Conservation (phyloP, 345 rosid species). For the Ailanthus altissimus region DNA sequence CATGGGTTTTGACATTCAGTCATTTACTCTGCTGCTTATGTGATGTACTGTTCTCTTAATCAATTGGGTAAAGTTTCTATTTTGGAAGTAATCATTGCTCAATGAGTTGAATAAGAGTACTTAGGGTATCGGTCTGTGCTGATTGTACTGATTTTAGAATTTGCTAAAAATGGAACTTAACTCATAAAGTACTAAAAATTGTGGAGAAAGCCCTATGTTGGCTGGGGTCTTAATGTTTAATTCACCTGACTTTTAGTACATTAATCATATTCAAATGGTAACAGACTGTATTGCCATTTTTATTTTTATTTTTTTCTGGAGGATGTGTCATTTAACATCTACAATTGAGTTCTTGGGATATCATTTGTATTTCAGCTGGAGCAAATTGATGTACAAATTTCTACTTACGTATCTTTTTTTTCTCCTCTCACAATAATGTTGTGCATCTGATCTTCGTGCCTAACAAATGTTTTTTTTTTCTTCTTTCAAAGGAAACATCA, state of each 20-base stretch:
- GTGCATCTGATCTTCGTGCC: conserved; percentile 20
- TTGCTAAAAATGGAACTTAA: neutral
- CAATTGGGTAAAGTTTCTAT: neutral
- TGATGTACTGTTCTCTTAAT: neutral
- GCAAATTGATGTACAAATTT: conserved; percentile 13
- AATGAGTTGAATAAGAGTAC: neutral
- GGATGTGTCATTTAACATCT: neutral
- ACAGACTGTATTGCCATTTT: neutral
- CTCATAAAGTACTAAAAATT: neutral
- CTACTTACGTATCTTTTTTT: neutral
- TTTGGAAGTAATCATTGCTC: neutral
- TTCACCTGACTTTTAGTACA: neutral
- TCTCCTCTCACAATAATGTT: neutral
- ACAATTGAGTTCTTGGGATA: neutral
- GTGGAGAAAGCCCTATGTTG: neutral
- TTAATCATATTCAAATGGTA: neutral
- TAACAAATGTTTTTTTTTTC: conserved; percentile 19
- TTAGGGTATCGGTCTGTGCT: neutral
- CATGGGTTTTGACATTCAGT: neutral
- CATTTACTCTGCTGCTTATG: neutral
- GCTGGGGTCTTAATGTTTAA: neutral
- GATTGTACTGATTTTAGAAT: neutral
- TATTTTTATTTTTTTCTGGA: neutral
- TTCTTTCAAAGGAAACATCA: conserved; percentile 80
- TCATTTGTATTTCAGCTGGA: neutral